phyloP scores from a whole-genome alignment of 2,329 filamentous ascomycete genomes.

The Arthrobotrys conoides region DNA sequence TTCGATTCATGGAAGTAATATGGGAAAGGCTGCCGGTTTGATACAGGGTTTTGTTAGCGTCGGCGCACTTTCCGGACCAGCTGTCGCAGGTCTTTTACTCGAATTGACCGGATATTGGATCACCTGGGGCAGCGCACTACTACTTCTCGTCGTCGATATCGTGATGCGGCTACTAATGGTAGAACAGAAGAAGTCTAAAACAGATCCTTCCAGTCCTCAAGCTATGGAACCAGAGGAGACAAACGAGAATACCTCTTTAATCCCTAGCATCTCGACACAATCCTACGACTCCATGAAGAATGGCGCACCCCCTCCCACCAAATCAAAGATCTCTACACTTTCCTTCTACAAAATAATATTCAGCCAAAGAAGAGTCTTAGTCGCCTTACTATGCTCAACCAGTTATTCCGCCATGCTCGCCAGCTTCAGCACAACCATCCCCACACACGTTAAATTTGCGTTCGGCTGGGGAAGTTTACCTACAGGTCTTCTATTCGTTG shows the following conservation, averaged over 20 bases:
- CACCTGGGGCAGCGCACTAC: conserved; percentile 65
- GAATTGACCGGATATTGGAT: conserved; percentile 64
- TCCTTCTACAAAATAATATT: conserved; percentile 61
- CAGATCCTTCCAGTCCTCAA: neutral
- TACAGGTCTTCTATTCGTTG: conserved; percentile 62
- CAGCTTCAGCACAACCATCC: conserved; percentile 63
- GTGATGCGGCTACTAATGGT: conserved; percentile 65
- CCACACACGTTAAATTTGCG: conserved; percentile 61
- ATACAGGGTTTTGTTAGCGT: conserved; percentile 63
- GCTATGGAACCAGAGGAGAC: neutral
- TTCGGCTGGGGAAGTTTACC: conserved; percentile 63
- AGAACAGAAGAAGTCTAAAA: neutral
- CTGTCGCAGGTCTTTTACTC: conserved; percentile 64
- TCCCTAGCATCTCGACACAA: neutral
- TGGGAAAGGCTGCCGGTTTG: conserved; percentile 64
- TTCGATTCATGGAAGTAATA: conserved; percentile 63
- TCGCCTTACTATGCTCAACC: conserved; percentile 38
- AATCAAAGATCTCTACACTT: conserved; percentile 10
- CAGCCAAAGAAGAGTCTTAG: conserved; percentile 53
- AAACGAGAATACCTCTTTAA: conserved; percentile 8
- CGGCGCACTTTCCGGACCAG: conserved; percentile 65
- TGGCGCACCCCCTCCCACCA: neutral
- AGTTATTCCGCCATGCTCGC: conserved; percentile 53
- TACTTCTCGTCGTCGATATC: conserved; percentile 64
- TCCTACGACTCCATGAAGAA: neutral